These are phyloP conservation scores for Phytopythium montanum DNA, from an alignment of 352 stramenopile species.

Conservation along the genomic window DNA sequence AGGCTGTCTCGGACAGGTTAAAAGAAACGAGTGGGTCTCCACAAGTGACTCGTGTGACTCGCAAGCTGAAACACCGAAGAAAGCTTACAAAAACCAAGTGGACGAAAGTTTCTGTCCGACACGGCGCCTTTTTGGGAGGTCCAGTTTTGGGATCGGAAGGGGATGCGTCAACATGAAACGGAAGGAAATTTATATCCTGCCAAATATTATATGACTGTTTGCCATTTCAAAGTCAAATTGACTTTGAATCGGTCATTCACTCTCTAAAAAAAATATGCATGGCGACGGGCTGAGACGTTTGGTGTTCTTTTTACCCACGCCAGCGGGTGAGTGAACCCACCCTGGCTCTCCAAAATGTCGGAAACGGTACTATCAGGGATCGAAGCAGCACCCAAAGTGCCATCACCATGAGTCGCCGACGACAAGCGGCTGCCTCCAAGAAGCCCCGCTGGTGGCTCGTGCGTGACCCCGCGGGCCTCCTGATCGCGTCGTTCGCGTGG, in stretches of 20 bases:
- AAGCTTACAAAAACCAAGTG: background rate
- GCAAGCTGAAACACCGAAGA: background rate
- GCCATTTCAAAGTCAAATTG: too few species aligned
- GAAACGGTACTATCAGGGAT: background rate
- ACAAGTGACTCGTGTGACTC: background rate
- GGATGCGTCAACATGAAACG: background rate
- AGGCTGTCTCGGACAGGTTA: background rate
- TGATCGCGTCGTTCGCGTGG: constrained; percentile 65
- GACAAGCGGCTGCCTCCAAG: background rate
- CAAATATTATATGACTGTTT: too few species aligned
- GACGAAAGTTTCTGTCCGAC: background rate
- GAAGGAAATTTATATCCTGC: too few species aligned
- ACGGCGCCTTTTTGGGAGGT: background rate
- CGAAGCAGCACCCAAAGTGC: too few species aligned
- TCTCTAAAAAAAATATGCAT: too few species aligned
- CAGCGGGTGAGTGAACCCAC: background rate
- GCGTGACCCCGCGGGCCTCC: constrained; percentile 54
- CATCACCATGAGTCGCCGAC: background rate
- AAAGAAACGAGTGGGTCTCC: background rate
- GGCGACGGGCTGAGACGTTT: too few species aligned
- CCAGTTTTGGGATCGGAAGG: background rate
- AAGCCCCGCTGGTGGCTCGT: constrained; percentile 58
- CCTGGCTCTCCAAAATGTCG: background rate
- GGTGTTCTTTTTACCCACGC: too few species aligned
- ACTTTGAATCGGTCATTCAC: too few species aligned